Percentiles rank a stretch among this genome's conserved stretches.
Evolutionary conservation across 345 rosid genomes (phyloP).

Genomic region (Eucalyptus marginata): DNA sequence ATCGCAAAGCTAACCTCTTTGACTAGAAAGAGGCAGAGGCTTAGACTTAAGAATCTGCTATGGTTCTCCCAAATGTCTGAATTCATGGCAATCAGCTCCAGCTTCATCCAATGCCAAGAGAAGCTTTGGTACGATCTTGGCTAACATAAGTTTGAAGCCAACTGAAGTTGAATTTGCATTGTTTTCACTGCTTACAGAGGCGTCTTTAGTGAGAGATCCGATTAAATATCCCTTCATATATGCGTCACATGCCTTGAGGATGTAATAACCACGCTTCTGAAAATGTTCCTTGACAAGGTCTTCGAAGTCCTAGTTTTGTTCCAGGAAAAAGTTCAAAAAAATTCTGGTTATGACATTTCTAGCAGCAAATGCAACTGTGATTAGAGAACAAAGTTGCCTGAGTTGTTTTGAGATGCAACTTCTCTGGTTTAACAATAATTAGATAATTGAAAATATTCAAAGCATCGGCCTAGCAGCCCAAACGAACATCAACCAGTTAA

Average conservation of each 20-base stretch:
- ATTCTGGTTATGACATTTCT: neutral
- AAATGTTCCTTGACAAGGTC: slow-evolving; percentile 73
- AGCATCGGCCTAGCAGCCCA: neutral
- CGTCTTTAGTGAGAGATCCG: slow-evolving; percentile 78
- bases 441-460: neutral
- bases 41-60: neutral
- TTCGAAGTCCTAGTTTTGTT: slow-evolving; percentile 52
- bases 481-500: neutral
- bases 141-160: slow-evolving; percentile 93
- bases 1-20: slow-evolving; percentile 11
- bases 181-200: slow-evolving; percentile 25
- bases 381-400: neutral
- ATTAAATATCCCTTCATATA: slow-evolving; percentile 88
- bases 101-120: slow-evolving; percentile 41
- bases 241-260: slow-evolving; percentile 89
- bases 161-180: slow-evolving; percentile 60
- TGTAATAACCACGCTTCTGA: slow-evolving; percentile 68
- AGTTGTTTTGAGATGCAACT: neutral
- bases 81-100: slow-evolving; percentile 63
- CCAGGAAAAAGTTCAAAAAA: neutral
- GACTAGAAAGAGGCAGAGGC: neutral
- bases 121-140: slow-evolving; percentile 79
- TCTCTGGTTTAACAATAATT: neutral
- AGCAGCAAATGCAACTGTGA: neutral
- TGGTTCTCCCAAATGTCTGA: slow-evolving; percentile 34